phyloP scores from a whole-genome alignment of 331 rosid species.

The Ulmus americana region DNA sequence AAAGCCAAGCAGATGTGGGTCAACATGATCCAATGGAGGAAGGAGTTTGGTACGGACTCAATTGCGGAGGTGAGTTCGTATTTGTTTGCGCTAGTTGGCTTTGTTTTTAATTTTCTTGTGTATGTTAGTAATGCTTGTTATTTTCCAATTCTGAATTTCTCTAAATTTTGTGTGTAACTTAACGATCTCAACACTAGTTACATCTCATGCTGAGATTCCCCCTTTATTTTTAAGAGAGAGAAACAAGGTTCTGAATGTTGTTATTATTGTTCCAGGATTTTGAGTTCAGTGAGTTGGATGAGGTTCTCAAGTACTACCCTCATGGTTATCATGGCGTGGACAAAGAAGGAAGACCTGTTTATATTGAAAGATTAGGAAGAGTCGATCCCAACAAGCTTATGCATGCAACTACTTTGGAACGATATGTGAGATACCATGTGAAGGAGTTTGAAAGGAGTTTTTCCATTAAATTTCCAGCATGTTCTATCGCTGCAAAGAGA shows the following conservation, averaged over 20 bases:
- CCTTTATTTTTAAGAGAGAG: neutral
- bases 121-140: neutral
- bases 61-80: constrained; percentile 60
- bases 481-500: constrained; percentile 86
- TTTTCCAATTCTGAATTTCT: neutral
- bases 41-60: constrained; percentile 67
- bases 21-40: constrained; percentile 92
- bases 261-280: constrained; percentile 50
- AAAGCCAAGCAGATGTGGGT: constrained; percentile 89
- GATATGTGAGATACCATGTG: constrained; percentile 78
- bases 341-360: constrained; percentile 85
- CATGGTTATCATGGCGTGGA: constrained; percentile 90
- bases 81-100: neutral
- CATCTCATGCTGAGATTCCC: neutral
- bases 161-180: neutral
- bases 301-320: constrained; percentile 75
- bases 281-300: constrained; percentile 61
- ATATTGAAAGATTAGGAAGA: constrained; percentile 81
- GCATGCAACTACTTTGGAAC: constrained; percentile 70
- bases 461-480: constrained; percentile 83
- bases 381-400: constrained; percentile 70
- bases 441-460: constrained; percentile 73
- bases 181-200: no score
- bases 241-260: neutral
- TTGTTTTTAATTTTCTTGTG: neutral